Evolutionary conservation across 2,329 filamentous ascomycete genomes (phyloP), one percentile per base, ranked within the genome.

Genomic region (Camillea tinctor): DNA sequence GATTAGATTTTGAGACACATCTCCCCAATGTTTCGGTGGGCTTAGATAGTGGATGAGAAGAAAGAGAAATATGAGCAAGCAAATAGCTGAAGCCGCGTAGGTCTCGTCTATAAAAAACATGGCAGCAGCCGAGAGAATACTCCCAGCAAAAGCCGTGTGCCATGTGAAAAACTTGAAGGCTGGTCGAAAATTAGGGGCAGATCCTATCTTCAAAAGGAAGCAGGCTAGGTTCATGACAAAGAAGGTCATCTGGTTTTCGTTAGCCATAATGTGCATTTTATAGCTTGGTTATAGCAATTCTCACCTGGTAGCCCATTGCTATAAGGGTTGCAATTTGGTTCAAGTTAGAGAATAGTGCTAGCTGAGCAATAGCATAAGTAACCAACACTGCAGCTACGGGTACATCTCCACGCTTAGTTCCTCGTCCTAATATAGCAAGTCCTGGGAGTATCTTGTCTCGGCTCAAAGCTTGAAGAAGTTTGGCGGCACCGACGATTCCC

Each of bases 91-190:
- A 1, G 88, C 85, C 0, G 92, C 92, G 67, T 93, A 94, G 0
- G 92, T 81, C 24, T 89, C 89, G 71, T 96, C 91, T 22, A 96
- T 92, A 71, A 96, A 95, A 73, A 96, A 93, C 92, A 96, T 96
- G 65, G 90, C 91, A 1, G 83, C 83, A 0, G 89, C 90, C 22
- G 91, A 94, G 17, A 89, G 79, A n/a, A 95, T 68, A 7, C 91
- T 88, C 4, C 92, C 92, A 2, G 85, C 75, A 4, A 89, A 84
- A 1, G 92, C 92, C 4, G 91, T 94, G 72, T 92, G 86, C 88
- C 91, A 93, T 63, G 87, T 93, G 77, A 96, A 96, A 71, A 93
- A 94, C 71, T 92, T 90, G 74, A 96, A 96, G 0, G 90, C 92
- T 0, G 92, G 92, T 22, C 92, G 83, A 67, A 96, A 96, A 71